Conservation (phyloP, 352 stramenopile species). For the Phytophthora palmivora region DNA sequence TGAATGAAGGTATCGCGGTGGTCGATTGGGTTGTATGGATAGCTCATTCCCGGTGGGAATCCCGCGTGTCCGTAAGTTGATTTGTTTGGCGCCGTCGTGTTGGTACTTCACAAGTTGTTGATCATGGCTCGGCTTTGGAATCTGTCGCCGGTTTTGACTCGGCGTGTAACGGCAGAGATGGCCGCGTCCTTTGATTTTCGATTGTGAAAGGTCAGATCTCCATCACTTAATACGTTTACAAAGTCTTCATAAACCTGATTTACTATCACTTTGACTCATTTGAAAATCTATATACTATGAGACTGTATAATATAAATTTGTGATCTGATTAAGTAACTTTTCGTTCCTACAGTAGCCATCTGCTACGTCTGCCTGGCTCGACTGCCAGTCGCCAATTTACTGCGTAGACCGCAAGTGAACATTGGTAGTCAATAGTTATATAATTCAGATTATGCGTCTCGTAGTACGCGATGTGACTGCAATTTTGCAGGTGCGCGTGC, state of each 20-base stretch:
- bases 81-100: conserved; percentile 27
- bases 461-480: conserved; percentile 69
- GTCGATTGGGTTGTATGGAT: too few species aligned
- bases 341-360: conserved; percentile 13
- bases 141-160: conserved; percentile 19
- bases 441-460: conserved; percentile 34
- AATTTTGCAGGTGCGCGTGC: conserved; percentile 63
- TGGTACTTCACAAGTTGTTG: background rate
- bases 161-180: conserved; percentile 27
- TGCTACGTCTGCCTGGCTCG: conserved; percentile 1
- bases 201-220: conserved; percentile 3
- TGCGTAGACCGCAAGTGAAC: conserved; percentile 1
- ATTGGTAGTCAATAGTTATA: conserved; percentile 6
- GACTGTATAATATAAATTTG: background rate
- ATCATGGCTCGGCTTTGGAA: conserved; percentile 9
- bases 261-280: background rate
- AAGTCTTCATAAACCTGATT: background rate
- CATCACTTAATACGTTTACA: background rate
- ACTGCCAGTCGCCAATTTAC: conserved; percentile 35
- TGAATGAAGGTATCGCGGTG: background rate
- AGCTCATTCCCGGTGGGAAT: too few species aligned
- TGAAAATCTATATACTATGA: background rate
- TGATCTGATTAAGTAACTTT: conserved; percentile 31
- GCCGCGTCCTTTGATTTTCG: conserved; percentile 5
- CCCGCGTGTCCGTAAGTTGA: background rate